These are phyloP conservation scores for Aspergillus sp. DNA, from an alignment of 2,329 filamentous ascomycete genomes.

Conservation along the genomic window DNA sequence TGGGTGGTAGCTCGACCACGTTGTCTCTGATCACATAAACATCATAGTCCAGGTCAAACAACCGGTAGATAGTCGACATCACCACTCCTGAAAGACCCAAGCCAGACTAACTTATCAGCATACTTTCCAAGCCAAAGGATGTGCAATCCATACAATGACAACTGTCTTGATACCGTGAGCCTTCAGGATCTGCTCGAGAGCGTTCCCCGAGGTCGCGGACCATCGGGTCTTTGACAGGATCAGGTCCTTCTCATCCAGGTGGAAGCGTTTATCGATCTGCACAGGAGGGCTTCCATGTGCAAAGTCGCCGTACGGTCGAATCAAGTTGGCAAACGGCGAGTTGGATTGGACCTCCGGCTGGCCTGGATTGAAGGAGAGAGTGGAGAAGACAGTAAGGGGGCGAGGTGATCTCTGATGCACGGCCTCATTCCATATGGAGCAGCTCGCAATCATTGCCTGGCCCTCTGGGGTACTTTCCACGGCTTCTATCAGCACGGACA, in stretches of 20 bases:
- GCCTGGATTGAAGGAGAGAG: conserved; percentile 36
- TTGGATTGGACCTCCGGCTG: conserved; percentile 35
- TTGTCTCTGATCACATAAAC: conserved; percentile 42
- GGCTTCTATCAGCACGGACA: conserved; percentile 29
- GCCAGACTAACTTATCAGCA: conserved; percentile 31
- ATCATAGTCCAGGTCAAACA: conserved; percentile 47
- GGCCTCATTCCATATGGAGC: conserved; percentile 38
- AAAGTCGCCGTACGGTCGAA: conserved; percentile 28
- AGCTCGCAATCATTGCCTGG: conserved; percentile 33
- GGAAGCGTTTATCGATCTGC: conserved; percentile 34
- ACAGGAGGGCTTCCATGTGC: conserved; percentile 24
- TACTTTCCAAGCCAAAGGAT: neutral
- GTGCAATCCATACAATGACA: conserved; percentile 28
- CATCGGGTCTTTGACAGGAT: conserved; percentile 45
- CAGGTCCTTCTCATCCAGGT: conserved; percentile 27
- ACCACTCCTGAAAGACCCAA: conserved; percentile 44
- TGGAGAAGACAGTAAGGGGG: conserved; percentile 41
- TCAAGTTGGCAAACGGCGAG: conserved; percentile 35
- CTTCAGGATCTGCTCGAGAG: conserved; percentile 41
- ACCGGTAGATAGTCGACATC: conserved; percentile 42
- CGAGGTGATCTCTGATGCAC: conserved; percentile 34
- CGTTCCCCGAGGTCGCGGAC: conserved; percentile 43
- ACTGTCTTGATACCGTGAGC: conserved; percentile 43
- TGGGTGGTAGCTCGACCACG: conserved; percentile 29
- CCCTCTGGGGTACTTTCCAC: conserved; percentile 35